These are phyloP conservation scores for Nigrospora osmanthi DNA, from an alignment of 2,329 filamentous ascomycete species.

Conservation along the genomic window DNA sequence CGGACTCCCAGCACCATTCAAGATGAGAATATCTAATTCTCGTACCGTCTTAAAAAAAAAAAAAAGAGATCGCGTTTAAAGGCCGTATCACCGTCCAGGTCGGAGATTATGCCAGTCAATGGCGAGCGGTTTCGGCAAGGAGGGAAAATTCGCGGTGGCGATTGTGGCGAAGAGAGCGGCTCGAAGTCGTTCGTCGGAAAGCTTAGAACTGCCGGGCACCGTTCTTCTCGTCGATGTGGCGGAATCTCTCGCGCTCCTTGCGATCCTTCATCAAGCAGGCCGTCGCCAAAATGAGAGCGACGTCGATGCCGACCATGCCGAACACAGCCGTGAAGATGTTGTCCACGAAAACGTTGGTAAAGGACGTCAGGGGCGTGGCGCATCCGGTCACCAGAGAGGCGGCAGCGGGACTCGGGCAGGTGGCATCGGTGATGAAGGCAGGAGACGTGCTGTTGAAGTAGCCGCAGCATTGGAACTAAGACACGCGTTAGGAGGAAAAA, in stretches of 20 bases:
- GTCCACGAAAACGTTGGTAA: conserved; percentile 65
- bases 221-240: conserved; percentile 74
- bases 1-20: background rate
- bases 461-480: conserved; percentile 71
- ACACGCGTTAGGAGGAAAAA: too few species aligned
- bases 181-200: background rate
- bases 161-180: background rate
- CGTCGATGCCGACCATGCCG: conserved; percentile 67
- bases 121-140: conserved; percentile 1
- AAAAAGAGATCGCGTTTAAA: background rate
- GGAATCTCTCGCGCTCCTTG: conserved; percentile 71
- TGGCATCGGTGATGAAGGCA: conserved; percentile 61
- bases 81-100: background rate
- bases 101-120: conserved; percentile 2
- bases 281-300: conserved; percentile 59
- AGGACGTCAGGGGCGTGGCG: conserved; percentile 57
- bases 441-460: conserved; percentile 67
- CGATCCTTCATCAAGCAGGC: conserved; percentile 74
- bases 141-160: background rate
- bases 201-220: conserved; percentile 29
- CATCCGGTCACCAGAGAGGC: conserved; percentile 66
- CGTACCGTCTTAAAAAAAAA: background rate
- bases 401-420: conserved; percentile 62
- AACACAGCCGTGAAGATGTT: conserved; percentile 73
- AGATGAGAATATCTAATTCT: conserved; percentile 1